Base-by-base conservation (phyloP, 2,329 filamentous ascomycete genomes). In the Cladosporium sp. region DNA sequence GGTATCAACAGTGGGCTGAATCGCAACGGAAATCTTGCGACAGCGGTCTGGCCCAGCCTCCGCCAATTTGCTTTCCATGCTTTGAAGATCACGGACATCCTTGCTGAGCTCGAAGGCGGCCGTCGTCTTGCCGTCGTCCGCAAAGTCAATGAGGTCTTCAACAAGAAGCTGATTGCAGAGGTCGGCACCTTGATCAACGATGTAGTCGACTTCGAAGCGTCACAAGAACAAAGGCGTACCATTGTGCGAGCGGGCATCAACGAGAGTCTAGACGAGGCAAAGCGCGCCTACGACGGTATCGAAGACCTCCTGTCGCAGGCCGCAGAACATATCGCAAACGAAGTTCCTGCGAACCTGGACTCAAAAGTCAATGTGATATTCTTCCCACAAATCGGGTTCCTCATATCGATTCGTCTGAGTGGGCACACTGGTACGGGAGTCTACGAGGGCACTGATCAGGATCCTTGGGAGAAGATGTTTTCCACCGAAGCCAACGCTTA, bases 371-470 rank as follows among this genome's bases (percentile, higher is more conserved):
- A 93, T 64, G 96, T 96, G 68, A 90, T 95, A 21, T 97, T 95
- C 75, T 90, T 96, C 68, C 94, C 93, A 0, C 93, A 97, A 72
- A 86, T 97, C 44, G 95, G 95, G 0, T 99, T 97, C 74, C 85
- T 97, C 44, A 91, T 93, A 2, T 88, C 90, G 0, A 88, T 96
- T 18, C 84, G 85, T 1, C 77, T 89, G 3, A 86, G 92, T 70
- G 79, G 82, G 16, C 76, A 81, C 1, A 87, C 84, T 1, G 86
- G 87, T 0, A 79, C 83, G 56, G 85, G 86, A 0, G 80, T 85
- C 12, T 93, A 89, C 69, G 83, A 87, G 70, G 91, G 91, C 0
- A 75, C 81, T 3, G 74, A 80, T 1, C 81, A 83, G 18, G 88
- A 88, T 65, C 78, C 79, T 0, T 99, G 94, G 95, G 87, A 93